Conservation (phyloP, 768 basidiomycete genomes). For the Macrolepiota fuliginosa region DNA sequence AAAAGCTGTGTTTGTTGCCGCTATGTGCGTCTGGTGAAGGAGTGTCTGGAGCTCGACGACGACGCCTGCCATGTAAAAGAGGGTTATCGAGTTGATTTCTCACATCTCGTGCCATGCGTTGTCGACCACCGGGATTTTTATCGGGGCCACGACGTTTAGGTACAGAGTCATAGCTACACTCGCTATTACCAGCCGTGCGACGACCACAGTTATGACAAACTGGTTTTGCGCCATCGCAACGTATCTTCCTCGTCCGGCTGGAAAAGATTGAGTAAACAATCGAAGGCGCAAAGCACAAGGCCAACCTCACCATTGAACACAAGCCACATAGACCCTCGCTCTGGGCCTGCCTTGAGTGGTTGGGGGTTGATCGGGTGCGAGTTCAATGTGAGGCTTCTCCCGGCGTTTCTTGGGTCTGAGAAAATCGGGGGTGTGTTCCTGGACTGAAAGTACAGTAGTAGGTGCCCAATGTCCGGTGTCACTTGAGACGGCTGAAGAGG, state of each 20-base stretch:
- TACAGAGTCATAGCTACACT: conserved; percentile 65
- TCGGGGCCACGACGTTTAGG: conserved; percentile 84
- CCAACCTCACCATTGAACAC: conserved; percentile 63
- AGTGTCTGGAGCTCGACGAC: conserved; percentile 31
- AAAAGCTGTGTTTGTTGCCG: background rate
- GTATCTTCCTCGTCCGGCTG: conserved; percentile 76
- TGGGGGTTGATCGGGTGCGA: conserved; percentile 74
- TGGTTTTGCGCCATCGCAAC: conserved; percentile 81
- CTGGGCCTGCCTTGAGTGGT: conserved; percentile 80
- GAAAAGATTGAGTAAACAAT: conserved; percentile 12
- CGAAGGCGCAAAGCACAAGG: conserved; percentile 6
- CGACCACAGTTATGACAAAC: conserved; percentile 70
- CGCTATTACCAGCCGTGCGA: conserved; percentile 38
- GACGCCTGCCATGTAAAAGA: conserved; percentile 22
- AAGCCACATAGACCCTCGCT: conserved; percentile 75
- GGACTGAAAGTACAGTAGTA: background rate
- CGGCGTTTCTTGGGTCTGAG: conserved; percentile 43
- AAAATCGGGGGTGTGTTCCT: conserved; percentile 7
- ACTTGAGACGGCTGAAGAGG: conserved; percentile 2
- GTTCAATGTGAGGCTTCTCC: conserved; percentile 59
- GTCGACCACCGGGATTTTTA: conserved; percentile 75
- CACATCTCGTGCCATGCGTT: conserved; percentile 48
- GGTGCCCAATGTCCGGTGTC: background rate
- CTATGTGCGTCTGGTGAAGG: background rate
- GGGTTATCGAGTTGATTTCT: conserved; percentile 31